These are phyloP conservation scores for Excoecaria agallocha DNA, from an alignment of 345 rosid genomes.

Conservation along the genomic window DNA sequence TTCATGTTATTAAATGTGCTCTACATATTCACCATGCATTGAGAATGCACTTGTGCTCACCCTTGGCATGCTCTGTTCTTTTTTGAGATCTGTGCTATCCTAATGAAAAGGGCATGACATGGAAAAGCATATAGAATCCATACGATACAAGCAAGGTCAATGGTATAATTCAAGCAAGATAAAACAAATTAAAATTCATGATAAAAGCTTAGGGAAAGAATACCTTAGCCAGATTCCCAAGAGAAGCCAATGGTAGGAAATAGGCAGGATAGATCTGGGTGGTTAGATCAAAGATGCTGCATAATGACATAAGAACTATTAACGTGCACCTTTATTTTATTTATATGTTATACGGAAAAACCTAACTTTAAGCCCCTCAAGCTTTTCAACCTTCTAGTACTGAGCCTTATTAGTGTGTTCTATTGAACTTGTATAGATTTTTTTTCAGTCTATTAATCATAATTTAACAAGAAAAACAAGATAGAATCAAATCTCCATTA, in stretches of 20 bases:
- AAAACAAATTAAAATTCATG: background rate
- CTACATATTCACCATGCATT: background rate
- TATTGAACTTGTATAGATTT: background rate
- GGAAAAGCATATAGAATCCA: background rate
- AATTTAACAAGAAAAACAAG: background rate
- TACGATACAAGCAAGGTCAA: background rate
- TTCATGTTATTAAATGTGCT: background rate
- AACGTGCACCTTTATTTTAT: too few relatives aligned
- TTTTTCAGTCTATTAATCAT: too few relatives aligned
- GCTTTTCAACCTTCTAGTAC: background rate
- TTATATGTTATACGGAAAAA: background rate
- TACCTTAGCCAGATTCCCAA: conserved; percentile 96
- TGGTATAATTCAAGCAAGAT: background rate
- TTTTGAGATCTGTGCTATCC: background rate
- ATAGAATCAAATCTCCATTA: background rate
- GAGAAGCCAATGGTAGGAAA: conserved; percentile 85
- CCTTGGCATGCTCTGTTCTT: background rate
- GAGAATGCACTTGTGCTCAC: background rate
- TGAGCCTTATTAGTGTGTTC: background rate
- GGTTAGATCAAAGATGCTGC: conserved; percentile 87
- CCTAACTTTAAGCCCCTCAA: background rate
- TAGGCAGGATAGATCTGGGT: conserved; percentile 90
- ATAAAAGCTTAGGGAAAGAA: conserved; percentile 7
- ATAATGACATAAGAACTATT: conserved; percentile 18
- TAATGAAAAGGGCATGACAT: background rate